phyloP scores from a whole-genome alignment of 306 rosid species.

The Crotalaria pallida region DNA sequence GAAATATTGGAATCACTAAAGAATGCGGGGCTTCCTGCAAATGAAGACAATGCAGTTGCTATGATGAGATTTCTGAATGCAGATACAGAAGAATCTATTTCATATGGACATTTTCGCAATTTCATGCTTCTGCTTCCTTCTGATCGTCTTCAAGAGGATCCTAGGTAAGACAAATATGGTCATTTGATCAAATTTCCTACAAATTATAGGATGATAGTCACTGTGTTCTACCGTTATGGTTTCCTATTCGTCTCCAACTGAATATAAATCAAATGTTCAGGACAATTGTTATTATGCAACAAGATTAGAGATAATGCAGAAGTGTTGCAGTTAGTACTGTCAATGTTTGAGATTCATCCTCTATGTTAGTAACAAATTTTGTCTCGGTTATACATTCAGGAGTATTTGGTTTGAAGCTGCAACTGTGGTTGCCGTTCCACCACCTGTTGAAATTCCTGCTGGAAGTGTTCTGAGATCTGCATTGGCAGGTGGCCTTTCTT shows the following conservation, averaged over 20 bases:
- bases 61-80: conserved; percentile 98
- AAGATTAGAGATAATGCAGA: neutral
- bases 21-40: conserved; percentile 94
- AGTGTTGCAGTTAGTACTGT: neutral
- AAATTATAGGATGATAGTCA: neutral
- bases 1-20: conserved; percentile 82
- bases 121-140: conserved; percentile 98
- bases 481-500: conserved; percentile 97
- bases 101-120: conserved; percentile 97
- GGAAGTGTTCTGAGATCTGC: conserved; percentile 98
- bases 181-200: neutral
- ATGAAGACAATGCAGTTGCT: conserved; percentile 96
- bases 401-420: conserved; percentile 99
- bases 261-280: neutral
- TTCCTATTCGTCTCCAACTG: neutral
- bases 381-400: conserved; percentile 42
- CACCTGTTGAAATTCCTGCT: conserved; percentile 83
- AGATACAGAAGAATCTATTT: conserved; percentile 84
- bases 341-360: conserved; percentile 10
- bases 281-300: neutral
- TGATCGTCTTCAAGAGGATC: conserved; percentile 97
- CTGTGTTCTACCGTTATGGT: neutral
- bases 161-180: conserved; percentile 62
- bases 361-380: conserved; percentile 22
- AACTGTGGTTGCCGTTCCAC: conserved; percentile 97